Evolutionary conservation across 1,284 basidiomycete species (phyloP), one percentile per base, ranked within the genome.

Genomic region (Trichosporon ovoides): DNA sequence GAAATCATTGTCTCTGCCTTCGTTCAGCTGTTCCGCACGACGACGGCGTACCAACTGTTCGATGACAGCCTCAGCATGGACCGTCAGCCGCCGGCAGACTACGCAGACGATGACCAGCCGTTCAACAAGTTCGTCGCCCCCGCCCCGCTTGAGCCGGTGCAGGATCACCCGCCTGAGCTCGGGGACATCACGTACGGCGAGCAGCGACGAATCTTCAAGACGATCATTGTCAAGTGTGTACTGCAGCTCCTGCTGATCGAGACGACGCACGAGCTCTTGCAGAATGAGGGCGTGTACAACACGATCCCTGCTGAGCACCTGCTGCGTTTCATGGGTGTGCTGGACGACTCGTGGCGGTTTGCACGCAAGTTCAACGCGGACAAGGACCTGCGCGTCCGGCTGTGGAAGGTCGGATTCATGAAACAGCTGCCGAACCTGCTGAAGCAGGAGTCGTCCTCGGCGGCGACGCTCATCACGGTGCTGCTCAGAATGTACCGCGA

Each of bases 381-480:
- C 78, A 97, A 97, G 79, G 94, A 98, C 52, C 83, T 99, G 38
- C 85, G 96, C 38, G 97, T 93, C 56, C 91, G 89, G 6, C 81
- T 99, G 52, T 99, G 96, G 96, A 98, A 96, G 91, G 96, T 98
- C 66, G 94, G 92, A 2, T 99, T 99, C 80, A 99, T 99, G 96
- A 97, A 97, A 75, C 97, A 99, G 75, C 79, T 99, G 36, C 96
- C 96, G 0, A 99, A 99, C 77, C 82, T 99, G 50, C 81, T 99
- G 60, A 98, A 98, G 78, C 96, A 99, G 73, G 97, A 99, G 78
- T 97, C 94, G 28, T 93, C 89, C 59, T 94, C 92, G 68, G 97
- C 96, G 33, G 85, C 95, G 5, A 98, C 94, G 0, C 81, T 98
- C 40, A 92, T 99, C 50, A 91, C 93, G 68, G 86, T 98, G 3